Evolutionary conservation across 2,329 filamentous ascomycete genomes (phyloP).

Genomic region (Aplosporella prunicola): DNA sequence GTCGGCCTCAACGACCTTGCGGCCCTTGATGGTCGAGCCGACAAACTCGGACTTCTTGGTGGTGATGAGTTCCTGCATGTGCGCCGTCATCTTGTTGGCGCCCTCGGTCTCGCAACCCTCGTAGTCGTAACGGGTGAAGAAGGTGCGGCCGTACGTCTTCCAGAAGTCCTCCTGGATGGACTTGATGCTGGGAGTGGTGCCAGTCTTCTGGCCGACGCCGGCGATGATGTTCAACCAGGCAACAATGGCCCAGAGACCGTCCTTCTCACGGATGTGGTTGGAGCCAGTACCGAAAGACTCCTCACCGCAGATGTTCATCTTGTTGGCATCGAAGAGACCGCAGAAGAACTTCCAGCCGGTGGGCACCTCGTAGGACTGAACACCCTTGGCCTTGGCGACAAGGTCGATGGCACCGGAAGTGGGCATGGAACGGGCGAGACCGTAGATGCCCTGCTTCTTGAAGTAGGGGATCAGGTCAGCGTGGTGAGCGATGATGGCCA

Average conservation of each 20-base stretch:
- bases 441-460: conserved; percentile 92
- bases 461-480: conserved; percentile 96
- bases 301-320: conserved; percentile 96
- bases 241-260: conserved; percentile 93
- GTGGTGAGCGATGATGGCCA: conserved; percentile 97
- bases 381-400: conserved; percentile 86
- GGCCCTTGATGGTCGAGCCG: conserved; percentile 70
- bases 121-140: conserved; percentile 99
- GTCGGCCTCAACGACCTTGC: conserved; percentile 79
- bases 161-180: conserved; percentile 98
- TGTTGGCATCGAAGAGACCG: conserved; percentile 84
- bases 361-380: conserved; percentile 90
- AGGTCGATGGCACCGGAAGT: conserved; percentile 92
- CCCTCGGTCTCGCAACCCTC: conserved; percentile 88
- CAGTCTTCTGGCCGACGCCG: conserved; percentile 74
- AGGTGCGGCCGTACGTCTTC: conserved; percentile 89
- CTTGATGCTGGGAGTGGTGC: conserved; percentile 79
- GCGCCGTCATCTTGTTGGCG: conserved; percentile 79
- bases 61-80: conserved; percentile 69
- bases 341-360: conserved; percentile 99
- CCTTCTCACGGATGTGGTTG: conserved; percentile 99
- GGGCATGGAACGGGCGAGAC: conserved; percentile 93
- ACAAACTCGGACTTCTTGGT: conserved; percentile 62
- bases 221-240: conserved; percentile 99
- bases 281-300: conserved; percentile 97